Evolutionary conservation across 345 rosid genomes (phyloP).

Genomic region (Salix viminalis): DNA sequence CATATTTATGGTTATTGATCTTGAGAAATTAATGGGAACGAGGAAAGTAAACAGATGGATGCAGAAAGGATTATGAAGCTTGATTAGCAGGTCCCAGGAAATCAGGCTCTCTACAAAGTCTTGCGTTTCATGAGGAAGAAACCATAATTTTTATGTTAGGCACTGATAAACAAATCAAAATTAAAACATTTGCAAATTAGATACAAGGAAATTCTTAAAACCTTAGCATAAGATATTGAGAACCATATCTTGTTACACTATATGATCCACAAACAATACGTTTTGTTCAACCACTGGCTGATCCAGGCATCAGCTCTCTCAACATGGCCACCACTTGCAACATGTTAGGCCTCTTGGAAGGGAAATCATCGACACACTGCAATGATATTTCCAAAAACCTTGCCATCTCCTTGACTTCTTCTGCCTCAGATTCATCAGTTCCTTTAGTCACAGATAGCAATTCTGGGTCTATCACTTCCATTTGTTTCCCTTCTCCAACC

Average conservation of each 20-base stretch:
- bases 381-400: conserved; percentile 74
- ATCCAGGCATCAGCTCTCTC: conserved; percentile 67
- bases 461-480: conserved; percentile 88
- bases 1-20: not conserved
- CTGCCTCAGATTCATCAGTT: conserved; percentile 48
- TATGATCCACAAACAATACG: conserved; percentile 16
- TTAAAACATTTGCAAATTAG: conserved; percentile 23
- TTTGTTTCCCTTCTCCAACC: conserved; percentile 74
- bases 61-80: not conserved
- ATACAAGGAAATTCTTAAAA: conserved; percentile 26
- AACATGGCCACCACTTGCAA: conserved; percentile 83
- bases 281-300: conserved; percentile 39
- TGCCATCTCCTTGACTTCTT: conserved; percentile 69
- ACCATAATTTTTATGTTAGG: not conserved
- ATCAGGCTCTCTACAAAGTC: not conserved
- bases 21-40: not conserved
- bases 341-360: conserved; percentile 85
- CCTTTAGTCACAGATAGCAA: conserved; percentile 42
- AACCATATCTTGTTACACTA: conserved; percentile 18
- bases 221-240: conserved; percentile 19
- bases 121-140: not conserved
- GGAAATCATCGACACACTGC: conserved; percentile 84
- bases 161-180: not conserved
- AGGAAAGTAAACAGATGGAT: not conserved
- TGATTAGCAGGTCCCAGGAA: not conserved